Base-by-base conservation (phyloP, 192 early-diverging fungal species). In the Backusella morwellensis region DNA sequence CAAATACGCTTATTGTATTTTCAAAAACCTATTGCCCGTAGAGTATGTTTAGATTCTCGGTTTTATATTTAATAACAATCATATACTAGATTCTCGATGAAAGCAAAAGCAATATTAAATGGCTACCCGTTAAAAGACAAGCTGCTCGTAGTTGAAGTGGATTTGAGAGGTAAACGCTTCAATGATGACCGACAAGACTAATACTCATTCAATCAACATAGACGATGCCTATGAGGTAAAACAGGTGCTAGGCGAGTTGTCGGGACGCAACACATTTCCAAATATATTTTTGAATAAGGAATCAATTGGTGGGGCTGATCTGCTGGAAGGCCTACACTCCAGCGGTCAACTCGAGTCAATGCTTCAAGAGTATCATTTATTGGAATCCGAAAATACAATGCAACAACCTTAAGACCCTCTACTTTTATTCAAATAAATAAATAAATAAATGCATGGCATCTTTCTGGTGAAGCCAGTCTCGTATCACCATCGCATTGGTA, bases 11-110 rank as follows among this genome's bases (percentile, higher is more conserved):
- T 8, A 50, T 72, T 50, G 70, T 72, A 3, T 72, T 72, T 34
- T 72, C 70, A 6, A 72, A 72, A 9, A 72, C 70, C 0, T 72
- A 72, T 72, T 72, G 70, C 40, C 42, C 70, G 70, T 72, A 72
- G 19, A n/a, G 47, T 50, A 50, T n/a, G 7, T 50, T n/a, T 29
- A 21, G 1, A 1, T 1, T 40, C 4, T 44, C 15, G 44, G 6
- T 23, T 42, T 12, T 41, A 9, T 42, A 4, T 26, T 21, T 70
- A 23, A 26, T 26, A 29, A 29, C 23, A 11, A 11, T 0, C 12
- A 63, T 2, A 32, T 12, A 2, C 42, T 40, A 72, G 70, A 7
- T 72, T 15, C 50, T 72, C 70, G 19, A 23, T 72, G 40, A 72
- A 72, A 50, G 70, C 70, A 17, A 72, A 72, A 32, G 26, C 11